These are phyloP conservation scores for Saccharomyces mikatae DNA, from an alignment of 805 yeast genomes.

Conservation along the genomic window DNA sequence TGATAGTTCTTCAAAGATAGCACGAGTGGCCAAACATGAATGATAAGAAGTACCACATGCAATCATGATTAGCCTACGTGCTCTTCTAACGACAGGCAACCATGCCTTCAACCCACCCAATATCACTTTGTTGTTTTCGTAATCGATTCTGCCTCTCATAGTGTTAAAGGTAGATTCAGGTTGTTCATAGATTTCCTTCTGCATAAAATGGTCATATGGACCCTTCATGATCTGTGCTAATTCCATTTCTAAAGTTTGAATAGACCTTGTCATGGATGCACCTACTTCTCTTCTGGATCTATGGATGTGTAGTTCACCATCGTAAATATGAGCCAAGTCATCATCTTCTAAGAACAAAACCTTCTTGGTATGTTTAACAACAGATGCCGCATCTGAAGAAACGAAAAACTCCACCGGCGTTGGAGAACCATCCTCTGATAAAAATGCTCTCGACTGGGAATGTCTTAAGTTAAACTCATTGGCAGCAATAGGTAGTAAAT, in stretches of 20 bases:
- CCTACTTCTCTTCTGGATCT: conserved; percentile 84
- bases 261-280: conserved; percentile 89
- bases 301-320: conserved; percentile 97
- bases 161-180: conserved; percentile 97
- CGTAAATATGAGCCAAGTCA: conserved; percentile 95
- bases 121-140: conserved; percentile 64
- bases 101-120: conserved; percentile 85
- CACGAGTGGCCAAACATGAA: conserved; percentile 94
- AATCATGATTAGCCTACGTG: conserved; percentile 93
- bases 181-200: conserved; percentile 96
- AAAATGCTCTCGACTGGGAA: conserved; percentile 92
- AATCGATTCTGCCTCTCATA: conserved; percentile 98
- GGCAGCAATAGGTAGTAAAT: conserved; percentile 46
- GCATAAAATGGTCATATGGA: conserved; percentile 92
- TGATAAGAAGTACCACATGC: conserved; percentile 99
- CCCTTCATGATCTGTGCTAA: conserved; percentile 98
- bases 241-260: conserved; percentile 94
- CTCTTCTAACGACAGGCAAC: conserved; percentile 83
- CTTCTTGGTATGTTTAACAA: conserved; percentile 92
- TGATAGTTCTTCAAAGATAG: conserved; percentile 91
- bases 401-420: conserved; percentile 92
- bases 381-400: conserved; percentile 96
- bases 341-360: conserved; percentile 95
- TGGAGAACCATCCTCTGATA: conserved; percentile 87
- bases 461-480: conserved; percentile 59